Evolutionary conservation across 805 yeast species (phyloP), one percentile per base, ranked within the genome.

Genomic region (Kodamaea laetipori): DNA sequence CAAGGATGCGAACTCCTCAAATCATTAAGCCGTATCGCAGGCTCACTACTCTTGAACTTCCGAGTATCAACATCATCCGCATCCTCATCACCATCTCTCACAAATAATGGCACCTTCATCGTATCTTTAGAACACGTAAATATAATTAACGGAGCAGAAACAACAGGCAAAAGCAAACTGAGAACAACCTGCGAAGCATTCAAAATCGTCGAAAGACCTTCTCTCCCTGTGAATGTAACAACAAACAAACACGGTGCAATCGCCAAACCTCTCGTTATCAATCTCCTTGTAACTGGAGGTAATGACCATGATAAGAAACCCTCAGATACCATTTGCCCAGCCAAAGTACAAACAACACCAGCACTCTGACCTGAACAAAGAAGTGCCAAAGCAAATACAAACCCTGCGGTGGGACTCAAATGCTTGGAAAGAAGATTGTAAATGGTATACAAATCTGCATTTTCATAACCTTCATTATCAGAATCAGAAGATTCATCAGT

Each of bases 321-420:
- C 61, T 90, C 96, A 56, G 88, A 81, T 6, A 90, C 95, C 81
- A 88, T 87, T 61, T 90, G 97, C 27, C 97, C 96, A 1, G 97
- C 90, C 55, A 90, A 74, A 0, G 97, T 90, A 58, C 96, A 90
- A 13, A 90, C 95, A 30, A 92, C 86, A 32, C 97, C 97, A 2
- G 97, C 97, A 55, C 94, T 84, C 58, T 90, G 92, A n/a, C 97
- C 97, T 10, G 92, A 83, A 59, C 86, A 90, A 36, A 90, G 69
- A 64, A 90, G 77, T 1, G 97, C 97, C 39, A 89, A 64, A 0
- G 96, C 97, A 71, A 90, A 90, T 0, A 90, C 83, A 7, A 86
- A 69, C 4, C 96, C 97, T 0, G 97, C 97, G 4, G 90, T 80
- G 11, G 86, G 84, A 1, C 95, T 86, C 30, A 90, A 73, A 55